Evolutionary conservation across 2,329 filamentous ascomycete genomes (phyloP), one percentile per base, ranked within the genome.

Genomic region (Phaeoacremonium minimum): DNA sequence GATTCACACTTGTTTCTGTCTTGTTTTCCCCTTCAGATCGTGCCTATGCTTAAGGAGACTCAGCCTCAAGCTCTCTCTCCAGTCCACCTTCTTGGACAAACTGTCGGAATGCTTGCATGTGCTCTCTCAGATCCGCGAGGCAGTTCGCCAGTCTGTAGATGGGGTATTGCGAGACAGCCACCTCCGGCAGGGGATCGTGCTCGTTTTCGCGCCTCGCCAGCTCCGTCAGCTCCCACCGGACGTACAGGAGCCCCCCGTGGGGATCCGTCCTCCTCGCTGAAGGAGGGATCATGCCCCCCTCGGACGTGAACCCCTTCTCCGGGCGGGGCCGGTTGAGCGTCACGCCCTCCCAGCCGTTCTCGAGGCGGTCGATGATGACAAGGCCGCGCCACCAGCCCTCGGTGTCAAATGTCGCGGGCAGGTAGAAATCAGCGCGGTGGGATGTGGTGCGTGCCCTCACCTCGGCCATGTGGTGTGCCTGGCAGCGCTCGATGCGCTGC

Each of bases 381-480:
- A 26, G 22, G 22, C 22, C 22, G n/a, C 22, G 22, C 22, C 22
- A 26, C 22, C 22, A 26, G n/a, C 22, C 22, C 22, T 26, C 22
- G 22, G n/a, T n/a, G 22, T 26, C 22, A 26, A 26, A 26, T n/a
- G 22, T 26, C 22, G 22, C 22, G 22, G 22, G 22, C 9, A 26
- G 22, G 22, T 26, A 26, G n/a, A 26, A 26, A 26, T 26, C 22
- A n/a, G n/a, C 22, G 22, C 22, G 22, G 22, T n/a, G 22, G 9
- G 22, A 9, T 26, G 22, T 26, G 22, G n/a, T 26, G 22, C 22
- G 22, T 26, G 22, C 22, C 22, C 22, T 26, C 22, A 33, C 31
- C 17, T 33, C 31, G 15, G 31, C 31, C 17, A 18, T 33, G 15
- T 33, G 16, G 17, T 33, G 31, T n/a, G 16, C 31, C 31, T 18